These are phyloP conservation scores for Ceriops tagal DNA, from an alignment of 345 rosid species.

Conservation along the genomic window DNA sequence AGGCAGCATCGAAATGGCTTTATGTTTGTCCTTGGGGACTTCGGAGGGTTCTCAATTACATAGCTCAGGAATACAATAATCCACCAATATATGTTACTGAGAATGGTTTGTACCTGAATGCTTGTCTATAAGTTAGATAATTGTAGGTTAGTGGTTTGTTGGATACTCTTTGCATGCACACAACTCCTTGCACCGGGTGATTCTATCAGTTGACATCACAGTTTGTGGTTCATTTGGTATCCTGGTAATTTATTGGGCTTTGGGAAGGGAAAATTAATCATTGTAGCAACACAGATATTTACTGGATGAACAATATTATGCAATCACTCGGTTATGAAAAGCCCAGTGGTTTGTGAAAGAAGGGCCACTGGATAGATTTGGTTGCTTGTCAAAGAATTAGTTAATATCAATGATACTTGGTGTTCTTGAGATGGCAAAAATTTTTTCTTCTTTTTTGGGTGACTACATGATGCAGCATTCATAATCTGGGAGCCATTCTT, in stretches of 20 bases:
- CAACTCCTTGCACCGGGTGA: too few species aligned
- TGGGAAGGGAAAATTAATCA: not conserved
- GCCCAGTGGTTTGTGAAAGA: not conserved
- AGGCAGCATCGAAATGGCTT: slow-evolving; percentile 97
- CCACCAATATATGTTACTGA: slow-evolving; percentile 70
- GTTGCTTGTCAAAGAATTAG: not conserved
- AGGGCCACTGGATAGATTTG: not conserved
- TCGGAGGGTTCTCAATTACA: slow-evolving; percentile 61
- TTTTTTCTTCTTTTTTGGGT: not conserved
- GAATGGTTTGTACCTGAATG: slow-evolving; percentile 48
- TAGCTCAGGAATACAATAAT: slow-evolving; percentile 54
- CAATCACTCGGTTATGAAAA: not conserved
- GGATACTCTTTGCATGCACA: not conserved
- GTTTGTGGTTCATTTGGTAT: not conserved
- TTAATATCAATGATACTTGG: not conserved
- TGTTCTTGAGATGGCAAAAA: not conserved
- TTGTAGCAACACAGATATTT: not conserved
- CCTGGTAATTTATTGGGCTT: not conserved
- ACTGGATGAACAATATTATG: not conserved
- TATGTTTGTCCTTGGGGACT: slow-evolving; percentile 92
- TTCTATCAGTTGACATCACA: too few species aligned
- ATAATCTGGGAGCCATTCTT: not conserved
- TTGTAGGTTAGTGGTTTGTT: slow-evolving; percentile 4
- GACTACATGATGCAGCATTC: not conserved
- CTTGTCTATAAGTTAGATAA: not conserved